Evolutionary conservation across 2,329 filamentous ascomycete species (phyloP).

Genomic region (Geosmithia flava): DNA sequence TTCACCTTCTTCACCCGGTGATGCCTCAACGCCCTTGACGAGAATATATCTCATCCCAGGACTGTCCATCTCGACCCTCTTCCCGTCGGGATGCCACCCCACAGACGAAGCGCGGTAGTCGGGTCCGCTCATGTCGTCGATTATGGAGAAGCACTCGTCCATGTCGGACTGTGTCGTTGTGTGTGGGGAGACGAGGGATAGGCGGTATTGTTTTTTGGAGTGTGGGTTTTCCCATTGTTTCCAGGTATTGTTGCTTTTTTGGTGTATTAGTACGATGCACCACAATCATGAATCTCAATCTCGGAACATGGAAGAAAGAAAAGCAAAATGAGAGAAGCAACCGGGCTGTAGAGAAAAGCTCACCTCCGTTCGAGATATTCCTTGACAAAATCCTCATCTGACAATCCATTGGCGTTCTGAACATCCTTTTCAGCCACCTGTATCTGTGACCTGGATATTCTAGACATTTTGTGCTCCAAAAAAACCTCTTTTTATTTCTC

Average conservation of each 20-base stretch:
- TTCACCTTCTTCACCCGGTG: conserved; percentile 1
- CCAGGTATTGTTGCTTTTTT: conserved; percentile 28
- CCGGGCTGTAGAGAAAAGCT: neutral
- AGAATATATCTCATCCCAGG: conserved; percentile 57
- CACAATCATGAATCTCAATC: too few species aligned
- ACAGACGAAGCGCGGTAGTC: conserved; percentile 51
- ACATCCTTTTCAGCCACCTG: conserved; percentile 16
- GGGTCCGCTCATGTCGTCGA: conserved; percentile 49
- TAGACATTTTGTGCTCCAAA: too few species aligned
- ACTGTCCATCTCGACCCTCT: conserved; percentile 56
- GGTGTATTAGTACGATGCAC: neutral
- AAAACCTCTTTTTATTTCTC: too few species aligned
- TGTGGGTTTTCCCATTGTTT: conserved; percentile 27
- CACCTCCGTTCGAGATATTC: conserved; percentile 36
- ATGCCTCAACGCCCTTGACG: conserved; percentile 23
- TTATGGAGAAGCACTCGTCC: conserved; percentile 38
- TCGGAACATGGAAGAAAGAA: neutral
- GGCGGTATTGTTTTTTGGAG: too few species aligned
- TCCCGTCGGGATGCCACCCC: conserved; percentile 51
- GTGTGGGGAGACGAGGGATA: conserved; percentile 28
- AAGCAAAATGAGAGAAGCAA: neutral
- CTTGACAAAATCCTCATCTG: conserved; percentile 32
- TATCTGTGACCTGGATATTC: too few species aligned
- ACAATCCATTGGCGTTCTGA: conserved; percentile 32
- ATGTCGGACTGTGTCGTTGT: conserved; percentile 31